Percentiles rank a stretch among this genome's conserved stretches.
These are phyloP conservation scores for Hypoxylon sp. DNA, from an alignment of 2,329 filamentous ascomycete species.

Conservation along the genomic window DNA sequence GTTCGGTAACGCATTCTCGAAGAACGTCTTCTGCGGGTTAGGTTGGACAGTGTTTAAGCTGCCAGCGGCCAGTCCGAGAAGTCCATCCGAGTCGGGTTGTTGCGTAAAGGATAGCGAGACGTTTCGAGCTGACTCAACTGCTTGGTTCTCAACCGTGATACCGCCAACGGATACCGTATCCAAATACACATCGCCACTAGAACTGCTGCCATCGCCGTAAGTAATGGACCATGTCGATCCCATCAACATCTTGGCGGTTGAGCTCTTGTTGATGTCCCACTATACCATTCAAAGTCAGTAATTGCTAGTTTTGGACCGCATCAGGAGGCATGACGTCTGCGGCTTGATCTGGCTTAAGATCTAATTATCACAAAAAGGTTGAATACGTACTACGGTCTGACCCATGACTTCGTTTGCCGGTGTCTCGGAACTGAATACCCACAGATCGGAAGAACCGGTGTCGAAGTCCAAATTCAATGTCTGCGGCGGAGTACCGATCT, in stretches of 20 bases:
- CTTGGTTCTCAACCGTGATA: constrained; percentile 57
- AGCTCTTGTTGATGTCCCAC: constrained; percentile 58
- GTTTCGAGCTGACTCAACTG: constrained; percentile 58
- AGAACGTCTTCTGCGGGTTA: constrained; percentile 59
- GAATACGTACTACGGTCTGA: constrained; percentile 51
- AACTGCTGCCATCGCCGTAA: constrained; percentile 60
- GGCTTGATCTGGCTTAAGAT: background rate
- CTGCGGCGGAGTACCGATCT: constrained; percentile 58
- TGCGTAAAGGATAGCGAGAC: constrained; percentile 58
- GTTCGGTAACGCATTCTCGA: constrained; percentile 54
- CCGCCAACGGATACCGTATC: constrained; percentile 60
- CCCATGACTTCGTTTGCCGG: constrained; percentile 53
- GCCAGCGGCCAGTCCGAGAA: constrained; percentile 61
- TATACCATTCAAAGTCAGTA: constrained; percentile 13
- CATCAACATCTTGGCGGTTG: constrained; percentile 54
- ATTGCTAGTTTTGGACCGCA: background rate
- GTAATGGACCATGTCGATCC: constrained; percentile 58
- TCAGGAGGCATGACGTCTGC: background rate
- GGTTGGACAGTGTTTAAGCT: constrained; percentile 60
- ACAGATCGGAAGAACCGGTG: constrained; percentile 62
- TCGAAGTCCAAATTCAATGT: constrained; percentile 61
- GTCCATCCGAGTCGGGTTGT: constrained; percentile 56
- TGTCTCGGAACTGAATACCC: constrained; percentile 61
- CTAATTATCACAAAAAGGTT: background rate
- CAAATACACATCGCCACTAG: constrained; percentile 59